Base-by-base conservation (phyloP, 257 asterid species). In the Jacaranda copaia region DNA sequence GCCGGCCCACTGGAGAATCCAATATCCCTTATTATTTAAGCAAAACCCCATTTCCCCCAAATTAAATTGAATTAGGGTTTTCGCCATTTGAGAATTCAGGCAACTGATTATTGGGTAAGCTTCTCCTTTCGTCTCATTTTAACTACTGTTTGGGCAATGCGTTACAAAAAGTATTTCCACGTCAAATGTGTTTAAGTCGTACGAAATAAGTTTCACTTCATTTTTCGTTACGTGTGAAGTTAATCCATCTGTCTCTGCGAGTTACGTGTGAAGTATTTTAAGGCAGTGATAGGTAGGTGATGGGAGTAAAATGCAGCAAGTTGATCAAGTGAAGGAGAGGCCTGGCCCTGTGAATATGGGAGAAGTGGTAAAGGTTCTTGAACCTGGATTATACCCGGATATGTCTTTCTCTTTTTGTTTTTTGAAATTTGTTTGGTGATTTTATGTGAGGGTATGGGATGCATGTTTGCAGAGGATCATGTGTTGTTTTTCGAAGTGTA, bases 301-400 rank as follows among this genome's bases (percentile, higher is more conserved):
- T 14, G 68, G 62, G 81, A 56, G 75, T 43, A 25, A 81, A 73
- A 86, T 86, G 87, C 86, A 83, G 72, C 86, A 79, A 72, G 74
- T 83, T 70, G 90, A 77, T 77, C 90, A 81, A 83, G 76, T 64
- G 51, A 86, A 81, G 82, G 90, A 81, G 49, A 79, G 72, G 80
- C 74, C 76, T 14, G 35, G 45, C 18, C 79, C 83, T 38, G 77
- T 81, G 82, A 86, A 60, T 42, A 75, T 66, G 77, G 87, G 80
- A 75, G 83, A 85, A 80, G 84, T 83, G 89, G 89, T 85, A 80
- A 76, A 6, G 53, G 15, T 72, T 65, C 71, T 57, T 39, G 52
- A 25, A 55, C 43, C 63, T 55, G 72, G 68, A 61, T 36, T 56
- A 0, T 11, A 1, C 18, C 59, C 16, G 67, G 66, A 71, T 12